phyloP scores from a whole-genome alignment of 2,329 filamentous ascomycete species.

The Fusarium sp. region DNA sequence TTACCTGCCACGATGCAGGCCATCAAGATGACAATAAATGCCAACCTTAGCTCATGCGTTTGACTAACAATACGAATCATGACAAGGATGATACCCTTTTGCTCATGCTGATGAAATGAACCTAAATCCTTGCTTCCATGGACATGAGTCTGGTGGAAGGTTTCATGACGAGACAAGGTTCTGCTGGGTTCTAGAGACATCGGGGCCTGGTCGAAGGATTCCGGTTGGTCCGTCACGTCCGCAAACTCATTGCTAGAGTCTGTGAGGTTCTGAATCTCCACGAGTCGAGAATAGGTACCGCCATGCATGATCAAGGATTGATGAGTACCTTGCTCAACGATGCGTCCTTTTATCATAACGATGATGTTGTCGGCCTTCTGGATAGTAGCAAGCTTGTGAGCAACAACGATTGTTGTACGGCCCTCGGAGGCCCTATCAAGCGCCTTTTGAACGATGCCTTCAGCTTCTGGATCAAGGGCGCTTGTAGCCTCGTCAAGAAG shows the following conservation, averaged over 20 bases:
- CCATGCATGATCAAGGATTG: slow-evolving; percentile 60
- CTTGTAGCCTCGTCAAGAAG: slow-evolving; percentile 75
- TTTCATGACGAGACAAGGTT: background rate
- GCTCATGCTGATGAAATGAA: no score
- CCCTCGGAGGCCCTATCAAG: slow-evolving; percentile 63
- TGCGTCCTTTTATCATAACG: slow-evolving; percentile 66
- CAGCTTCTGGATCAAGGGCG: slow-evolving; percentile 57
- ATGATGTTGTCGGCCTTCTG: slow-evolving; percentile 57
- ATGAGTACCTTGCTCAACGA: slow-evolving; percentile 67
- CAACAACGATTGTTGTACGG: slow-evolving; percentile 68
- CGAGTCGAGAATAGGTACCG: slow-evolving; percentile 62
- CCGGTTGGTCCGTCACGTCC: no score
- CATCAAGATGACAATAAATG: no score
- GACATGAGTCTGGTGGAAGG: no score
- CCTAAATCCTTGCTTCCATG: no score
- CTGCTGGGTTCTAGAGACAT: background rate
- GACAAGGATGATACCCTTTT: no score
- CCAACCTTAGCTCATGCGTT: no score
- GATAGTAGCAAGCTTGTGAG: slow-evolving; percentile 66
- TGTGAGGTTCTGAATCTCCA: slow-evolving; percentile 51
- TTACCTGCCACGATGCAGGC: no score
- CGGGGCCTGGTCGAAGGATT: no score
- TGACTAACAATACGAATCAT: no score
- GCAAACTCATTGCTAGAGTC: background rate
- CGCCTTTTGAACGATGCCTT: slow-evolving; percentile 64